These are phyloP conservation scores for Penicillium manginii DNA, from an alignment of 495 filamentous ascomycete species.

Conservation along the genomic window DNA sequence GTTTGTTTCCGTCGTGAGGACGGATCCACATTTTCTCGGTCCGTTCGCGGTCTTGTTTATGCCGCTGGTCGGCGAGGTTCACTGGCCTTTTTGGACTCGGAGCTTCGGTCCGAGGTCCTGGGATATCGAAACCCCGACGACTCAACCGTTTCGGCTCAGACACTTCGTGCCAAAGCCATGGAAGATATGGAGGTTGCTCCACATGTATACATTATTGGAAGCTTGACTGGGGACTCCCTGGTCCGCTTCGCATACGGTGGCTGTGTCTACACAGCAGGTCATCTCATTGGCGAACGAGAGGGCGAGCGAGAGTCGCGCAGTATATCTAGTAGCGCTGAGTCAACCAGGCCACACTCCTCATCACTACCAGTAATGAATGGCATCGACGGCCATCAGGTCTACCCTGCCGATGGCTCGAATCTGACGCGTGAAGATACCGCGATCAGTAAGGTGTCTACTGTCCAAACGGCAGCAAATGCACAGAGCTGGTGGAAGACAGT, in stretches of 20 bases:
- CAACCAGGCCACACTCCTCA: conserved; percentile 24
- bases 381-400: conserved; percentile 45
- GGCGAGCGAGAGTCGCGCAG: conserved; percentile 19
- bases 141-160: conserved; percentile 55
- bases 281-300: conserved; percentile 44
- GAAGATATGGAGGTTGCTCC: conserved; percentile 58
- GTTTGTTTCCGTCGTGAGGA: conserved; percentile 52
- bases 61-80: conserved; percentile 65
- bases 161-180: conserved; percentile 57
- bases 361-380: conserved; percentile 45
- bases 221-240: conserved; percentile 66
- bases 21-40: conserved; percentile 48
- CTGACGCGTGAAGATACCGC: conserved; percentile 29
- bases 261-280: conserved; percentile 61
- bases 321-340: conserved; percentile 19
- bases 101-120: conserved; percentile 56
- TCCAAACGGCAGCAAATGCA: conserved; percentile 7
- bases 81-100: conserved; percentile 54
- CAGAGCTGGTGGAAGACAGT: conserved; percentile 32
- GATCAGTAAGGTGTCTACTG: conserved; percentile 25
- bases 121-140: conserved; percentile 28
- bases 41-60: conserved; percentile 58
- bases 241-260: conserved; percentile 67
- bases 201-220: conserved; percentile 64
- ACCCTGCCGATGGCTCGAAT: conserved; percentile 15